Evolutionary conservation across 176 grass and related monocot genomes (phyloP).

Genomic region (Triticum monococcum): DNA sequence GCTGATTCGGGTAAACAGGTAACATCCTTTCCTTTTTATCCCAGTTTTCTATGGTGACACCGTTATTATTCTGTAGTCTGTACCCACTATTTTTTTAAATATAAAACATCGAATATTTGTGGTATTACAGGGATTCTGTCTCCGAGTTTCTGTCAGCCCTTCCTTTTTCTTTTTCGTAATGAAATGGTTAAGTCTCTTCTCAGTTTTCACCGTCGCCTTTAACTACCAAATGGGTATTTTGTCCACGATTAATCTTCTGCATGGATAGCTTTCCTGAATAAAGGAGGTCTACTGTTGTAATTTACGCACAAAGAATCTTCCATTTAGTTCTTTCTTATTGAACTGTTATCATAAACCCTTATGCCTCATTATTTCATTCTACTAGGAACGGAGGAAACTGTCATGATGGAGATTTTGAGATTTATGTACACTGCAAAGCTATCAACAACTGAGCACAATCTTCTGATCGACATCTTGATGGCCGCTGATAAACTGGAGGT

Average conservation of each 20-base stretch:
- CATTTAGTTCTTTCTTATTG: neutral
- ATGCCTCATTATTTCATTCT: neutral
- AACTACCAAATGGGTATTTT: neutral
- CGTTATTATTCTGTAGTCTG: neutral
- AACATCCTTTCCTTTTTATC: neutral
- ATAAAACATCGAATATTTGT: neutral
- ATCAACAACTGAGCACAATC: slow-evolving; percentile 53
- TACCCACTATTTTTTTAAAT: neutral
- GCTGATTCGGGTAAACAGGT: slow-evolving; percentile 70
- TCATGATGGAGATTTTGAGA: slow-evolving; percentile 76
- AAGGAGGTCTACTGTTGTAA: neutral
- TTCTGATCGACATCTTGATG: slow-evolving; percentile 73
- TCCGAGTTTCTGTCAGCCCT: neutral
- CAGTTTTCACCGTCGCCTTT: neutral
- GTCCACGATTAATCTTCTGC: too few relatives aligned
- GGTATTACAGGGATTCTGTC: neutral
- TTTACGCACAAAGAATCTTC: neutral
- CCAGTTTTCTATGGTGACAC: neutral
- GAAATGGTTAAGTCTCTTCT: neutral
- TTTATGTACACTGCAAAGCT: slow-evolving; percentile 92
- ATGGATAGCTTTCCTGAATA: neutral
- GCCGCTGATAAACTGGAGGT: slow-evolving; percentile 95
- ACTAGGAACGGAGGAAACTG: slow-evolving; percentile 78
- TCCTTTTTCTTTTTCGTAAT: neutral
- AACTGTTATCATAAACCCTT: neutral